Evolutionary conservation across 2,329 filamentous ascomycete species (phyloP), one percentile per base, ranked within the genome.

Genomic region (Phialophora verrucosa): DNA sequence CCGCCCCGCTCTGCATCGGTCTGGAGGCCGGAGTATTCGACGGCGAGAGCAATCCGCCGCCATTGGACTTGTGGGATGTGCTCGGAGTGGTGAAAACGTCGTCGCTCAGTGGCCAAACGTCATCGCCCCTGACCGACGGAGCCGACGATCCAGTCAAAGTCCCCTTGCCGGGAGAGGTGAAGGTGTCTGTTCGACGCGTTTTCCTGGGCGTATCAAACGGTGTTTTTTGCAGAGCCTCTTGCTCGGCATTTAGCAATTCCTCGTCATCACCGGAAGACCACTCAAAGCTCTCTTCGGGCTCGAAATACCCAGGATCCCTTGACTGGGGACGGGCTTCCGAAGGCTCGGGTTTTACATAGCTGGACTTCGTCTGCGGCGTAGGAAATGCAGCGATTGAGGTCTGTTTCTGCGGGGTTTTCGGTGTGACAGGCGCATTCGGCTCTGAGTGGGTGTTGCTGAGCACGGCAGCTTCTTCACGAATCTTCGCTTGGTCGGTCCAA

Each of bases 401-500:
- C 23, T 64, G 55, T 49, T 70, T 68, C 7, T 69, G 69, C 10
- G 74, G 76, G 23, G 75, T 74, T 57, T 73, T 72, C 2, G 73
- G 68, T 7, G 70, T 38, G 27, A 27, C 29, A 10, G 70, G 47
- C 23, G 20, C 29, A 47, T 35, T 32, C 3, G 78, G 75, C 70
- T 87, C 84, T 2, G 79, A 81, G 60, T 78, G 76, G 27, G 82
- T 81, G 69, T 84, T 85, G 67, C 77, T 80, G 67, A 84, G 73
- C 5, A 86, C 75, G 25, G 80, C 80, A 11, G 75, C 76, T 65
- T 82, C 81, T 74, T 86, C 84, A 23, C 87, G 78, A n/a, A 77
- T 69, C 69, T 84, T 80, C 14, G 87, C 87, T 62, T 88, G 84
- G 62, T 84, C 81, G 14, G 83, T 81, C 87, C 86, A 89, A 0